phyloP scores from a whole-genome alignment of 495 filamentous ascomycete species.

The Xanthoparmelia taractica region DNA sequence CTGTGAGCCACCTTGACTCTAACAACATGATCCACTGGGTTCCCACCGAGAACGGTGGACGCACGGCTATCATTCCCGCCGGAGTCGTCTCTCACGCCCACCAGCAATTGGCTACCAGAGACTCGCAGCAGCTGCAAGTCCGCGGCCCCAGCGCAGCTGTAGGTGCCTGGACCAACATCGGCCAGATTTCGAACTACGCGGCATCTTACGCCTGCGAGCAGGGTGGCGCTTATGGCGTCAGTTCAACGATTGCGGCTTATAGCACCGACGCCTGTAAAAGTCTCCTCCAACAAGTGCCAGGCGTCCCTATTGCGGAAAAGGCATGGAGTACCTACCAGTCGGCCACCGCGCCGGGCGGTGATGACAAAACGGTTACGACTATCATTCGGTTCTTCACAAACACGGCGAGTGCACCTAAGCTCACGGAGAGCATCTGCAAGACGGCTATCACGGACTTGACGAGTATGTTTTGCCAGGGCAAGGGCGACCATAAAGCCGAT shows the following conservation, averaged over 20 bases:
- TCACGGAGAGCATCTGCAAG: not conserved
- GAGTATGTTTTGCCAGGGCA: not conserved
- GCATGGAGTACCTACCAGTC: not conserved
- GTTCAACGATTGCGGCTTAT: not conserved
- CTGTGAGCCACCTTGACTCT: not conserved
- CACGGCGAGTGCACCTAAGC: not conserved
- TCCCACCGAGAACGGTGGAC: not conserved
- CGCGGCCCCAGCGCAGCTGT: not conserved
- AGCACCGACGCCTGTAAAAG: not conserved
- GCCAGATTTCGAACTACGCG: not conserved
- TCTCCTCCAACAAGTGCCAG: not conserved
- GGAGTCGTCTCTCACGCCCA: not conserved
- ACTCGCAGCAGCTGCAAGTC: not conserved
- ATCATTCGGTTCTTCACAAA: not conserved
- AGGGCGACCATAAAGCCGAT: not conserved
- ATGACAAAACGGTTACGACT: not conserved
- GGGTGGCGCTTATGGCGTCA: not conserved
- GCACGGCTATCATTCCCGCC: not conserved
- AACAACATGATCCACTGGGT: not conserved
- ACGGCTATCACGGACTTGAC: not conserved
- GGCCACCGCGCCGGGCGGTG: too few relatives aligned
- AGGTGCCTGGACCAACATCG: not conserved
- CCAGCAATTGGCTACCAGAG: not conserved
- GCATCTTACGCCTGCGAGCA: not conserved
- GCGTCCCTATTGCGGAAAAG: not conserved